These are phyloP conservation scores for Astragalus membranaceus DNA, from an alignment of 306 rosid genomes.

Conservation along the genomic window DNA sequence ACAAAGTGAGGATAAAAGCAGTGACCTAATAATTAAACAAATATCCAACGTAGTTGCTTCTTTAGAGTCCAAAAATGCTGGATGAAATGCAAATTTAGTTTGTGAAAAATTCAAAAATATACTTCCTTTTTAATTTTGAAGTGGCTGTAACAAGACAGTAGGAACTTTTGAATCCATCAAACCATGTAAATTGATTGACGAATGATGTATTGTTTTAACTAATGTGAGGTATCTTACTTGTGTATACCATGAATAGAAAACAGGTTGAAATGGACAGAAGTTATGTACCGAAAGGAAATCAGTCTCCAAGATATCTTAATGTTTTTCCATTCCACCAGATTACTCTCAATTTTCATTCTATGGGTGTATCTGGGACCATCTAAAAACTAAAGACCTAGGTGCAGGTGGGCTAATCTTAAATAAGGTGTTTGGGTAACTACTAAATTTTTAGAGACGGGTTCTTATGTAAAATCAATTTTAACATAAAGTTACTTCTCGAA, in stretches of 20 bases:
- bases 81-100: not conserved
- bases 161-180: not conserved
- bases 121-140: not conserved
- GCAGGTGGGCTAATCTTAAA: not conserved
- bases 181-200: not conserved
- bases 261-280: not conserved
- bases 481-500: no score
- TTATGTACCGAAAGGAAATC: not conserved
- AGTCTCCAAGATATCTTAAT: no score
- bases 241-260: not conserved
- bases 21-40: not conserved
- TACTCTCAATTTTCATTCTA: not conserved
- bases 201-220: not conserved
- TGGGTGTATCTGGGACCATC: not conserved
- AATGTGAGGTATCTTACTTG: not conserved
- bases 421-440: not conserved
- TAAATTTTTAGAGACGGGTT: not conserved
- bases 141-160: not conserved
- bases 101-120: not conserved
- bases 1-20: not conserved
- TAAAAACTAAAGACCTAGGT: not conserved
- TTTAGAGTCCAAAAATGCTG: not conserved
- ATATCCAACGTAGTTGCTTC: not conserved
- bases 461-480: not conserved
- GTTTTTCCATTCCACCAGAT: not conserved